These are phyloP conservation scores for Russula abietina DNA, from an alignment of 768 basidiomycete species.

Conservation along the genomic window DNA sequence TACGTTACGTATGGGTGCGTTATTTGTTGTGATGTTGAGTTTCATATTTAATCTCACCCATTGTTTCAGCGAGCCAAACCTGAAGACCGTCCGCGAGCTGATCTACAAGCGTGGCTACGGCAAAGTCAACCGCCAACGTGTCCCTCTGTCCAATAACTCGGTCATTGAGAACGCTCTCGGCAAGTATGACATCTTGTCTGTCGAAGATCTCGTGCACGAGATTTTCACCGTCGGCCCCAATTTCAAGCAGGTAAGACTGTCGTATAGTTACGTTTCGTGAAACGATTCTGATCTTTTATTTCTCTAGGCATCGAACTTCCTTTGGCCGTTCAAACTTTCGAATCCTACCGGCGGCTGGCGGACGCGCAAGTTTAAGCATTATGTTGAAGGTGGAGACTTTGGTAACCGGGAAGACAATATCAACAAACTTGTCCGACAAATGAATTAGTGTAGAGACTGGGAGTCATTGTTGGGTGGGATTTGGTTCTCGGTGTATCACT, in stretches of 20 bases:
- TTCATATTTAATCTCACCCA: background rate
- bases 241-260: conserved; percentile 84
- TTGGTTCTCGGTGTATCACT: conserved; percentile 26
- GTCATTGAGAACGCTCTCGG: conserved; percentile 89
- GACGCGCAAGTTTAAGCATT: conserved; percentile 96
- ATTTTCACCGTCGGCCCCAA: conserved; percentile 93
- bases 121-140: conserved; percentile 96
- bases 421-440: conserved; percentile 94
- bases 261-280: background rate
- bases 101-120: conserved; percentile 99
- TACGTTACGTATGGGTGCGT: conserved; percentile 94
- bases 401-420: conserved; percentile 96
- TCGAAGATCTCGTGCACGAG: conserved; percentile 97
- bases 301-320: conserved; percentile 75
- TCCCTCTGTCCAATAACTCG: conserved; percentile 89
- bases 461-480: conserved; percentile 14
- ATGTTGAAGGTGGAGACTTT: conserved; percentile 92
- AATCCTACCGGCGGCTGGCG: conserved; percentile 99
- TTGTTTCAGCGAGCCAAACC: conserved; percentile 75
- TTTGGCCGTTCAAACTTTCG: conserved; percentile 99
- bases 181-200: conserved; percentile 91
- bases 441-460: conserved; percentile 54
- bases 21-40: background rate
- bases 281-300: background rate
- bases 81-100: conserved; percentile 93